Conservation (phyloP, 2,329 filamentous ascomycete species). For the Colletotrichum tropicicola region DNA sequence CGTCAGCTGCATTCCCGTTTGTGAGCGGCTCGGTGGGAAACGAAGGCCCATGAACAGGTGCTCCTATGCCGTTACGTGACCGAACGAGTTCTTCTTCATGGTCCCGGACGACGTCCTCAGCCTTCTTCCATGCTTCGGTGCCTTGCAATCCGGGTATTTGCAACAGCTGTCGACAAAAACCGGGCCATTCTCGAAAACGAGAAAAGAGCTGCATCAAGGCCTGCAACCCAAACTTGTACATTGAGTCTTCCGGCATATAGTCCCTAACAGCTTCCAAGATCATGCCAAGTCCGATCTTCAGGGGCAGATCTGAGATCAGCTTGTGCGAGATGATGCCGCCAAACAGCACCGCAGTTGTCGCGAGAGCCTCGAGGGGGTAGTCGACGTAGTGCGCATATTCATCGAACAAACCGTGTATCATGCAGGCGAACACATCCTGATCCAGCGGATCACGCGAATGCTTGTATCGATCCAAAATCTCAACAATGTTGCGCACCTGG, state of each 20-base stretch:
- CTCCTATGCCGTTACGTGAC: constrained; percentile 60
- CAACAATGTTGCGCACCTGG: constrained; percentile 85
- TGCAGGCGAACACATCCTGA: constrained; percentile 96
- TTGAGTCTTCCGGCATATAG: constrained; percentile 81
- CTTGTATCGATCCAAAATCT: constrained; percentile 87
- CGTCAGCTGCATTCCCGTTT: constrained; percentile 77
- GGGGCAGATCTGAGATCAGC: constrained; percentile 86
- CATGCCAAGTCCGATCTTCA: constrained; percentile 96
- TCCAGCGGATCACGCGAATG: constrained; percentile 83
- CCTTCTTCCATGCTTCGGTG: constrained; percentile 85
- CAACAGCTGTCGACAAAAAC: constrained; percentile 86
- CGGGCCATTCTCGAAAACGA: constrained; percentile 92
- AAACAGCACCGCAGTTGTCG: constrained; percentile 95
- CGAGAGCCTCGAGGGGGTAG: constrained; percentile 94
- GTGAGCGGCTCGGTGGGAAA: constrained; percentile 61
- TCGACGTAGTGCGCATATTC: constrained; percentile 96
- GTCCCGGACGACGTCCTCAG: constrained; percentile 80
- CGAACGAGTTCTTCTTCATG: constrained; percentile 68
- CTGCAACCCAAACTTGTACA: constrained; percentile 98
- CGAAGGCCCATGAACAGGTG: constrained; percentile 42
- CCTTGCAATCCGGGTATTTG: constrained; percentile 84
- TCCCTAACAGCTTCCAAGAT: constrained; percentile 96
- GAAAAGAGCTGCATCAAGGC: constrained; percentile 88
- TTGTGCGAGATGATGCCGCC: constrained; percentile 96
- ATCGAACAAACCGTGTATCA: constrained; percentile 97